phyloP scores from a whole-genome alignment of 2,329 filamentous ascomycete genomes.

The Fonsecaea nubica region DNA sequence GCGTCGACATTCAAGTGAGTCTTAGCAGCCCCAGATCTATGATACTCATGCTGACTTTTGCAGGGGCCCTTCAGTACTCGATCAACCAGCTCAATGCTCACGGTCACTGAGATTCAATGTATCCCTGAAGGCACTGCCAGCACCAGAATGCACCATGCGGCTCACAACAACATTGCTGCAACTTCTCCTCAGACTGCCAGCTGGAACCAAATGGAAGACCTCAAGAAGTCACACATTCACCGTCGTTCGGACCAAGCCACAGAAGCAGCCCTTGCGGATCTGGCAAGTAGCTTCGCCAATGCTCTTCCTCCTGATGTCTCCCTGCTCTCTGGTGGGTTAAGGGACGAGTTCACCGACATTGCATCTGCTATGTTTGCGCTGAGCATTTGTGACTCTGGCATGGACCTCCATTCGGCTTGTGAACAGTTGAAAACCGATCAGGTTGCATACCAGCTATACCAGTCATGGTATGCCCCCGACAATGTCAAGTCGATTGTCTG shows the following conservation, averaged over 20 bases:
- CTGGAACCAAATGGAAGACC: slow-evolving; percentile 7
- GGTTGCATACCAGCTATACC: slow-evolving; percentile 26
- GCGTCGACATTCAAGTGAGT: slow-evolving; percentile 30
- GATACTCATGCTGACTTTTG: slow-evolving; percentile 14
- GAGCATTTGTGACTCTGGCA: slow-evolving; percentile 32
- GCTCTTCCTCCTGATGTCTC: slow-evolving; percentile 28
- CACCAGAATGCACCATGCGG: slow-evolving; percentile 25
- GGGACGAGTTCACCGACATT: slow-evolving; percentile 24
- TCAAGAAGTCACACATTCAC: slow-evolving; percentile 11
- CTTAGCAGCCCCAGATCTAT: neutral
- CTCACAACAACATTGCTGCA: slow-evolving; percentile 15
- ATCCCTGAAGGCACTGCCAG: slow-evolving; percentile 33
- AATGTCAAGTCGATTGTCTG: slow-evolving; percentile 30
- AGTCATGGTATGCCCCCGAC: slow-evolving; percentile 29
- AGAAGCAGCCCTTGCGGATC: slow-evolving; percentile 17
- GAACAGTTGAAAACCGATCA: slow-evolving; percentile 26
- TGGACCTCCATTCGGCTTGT: slow-evolving; percentile 31
- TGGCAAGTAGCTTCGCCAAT: slow-evolving; percentile 19
- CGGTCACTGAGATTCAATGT: slow-evolving; percentile 37
- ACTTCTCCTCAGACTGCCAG: slow-evolving; percentile 7
- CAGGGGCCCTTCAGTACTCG: slow-evolving; percentile 36
- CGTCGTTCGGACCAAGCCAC: slow-evolving; percentile 24
- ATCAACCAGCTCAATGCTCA: slow-evolving; percentile 33
- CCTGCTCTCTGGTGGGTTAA: slow-evolving; percentile 25
- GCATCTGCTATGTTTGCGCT: slow-evolving; percentile 34